These are phyloP conservation scores for Solanum microdontum DNA, from an alignment of 257 asterid genomes.

Conservation along the genomic window DNA sequence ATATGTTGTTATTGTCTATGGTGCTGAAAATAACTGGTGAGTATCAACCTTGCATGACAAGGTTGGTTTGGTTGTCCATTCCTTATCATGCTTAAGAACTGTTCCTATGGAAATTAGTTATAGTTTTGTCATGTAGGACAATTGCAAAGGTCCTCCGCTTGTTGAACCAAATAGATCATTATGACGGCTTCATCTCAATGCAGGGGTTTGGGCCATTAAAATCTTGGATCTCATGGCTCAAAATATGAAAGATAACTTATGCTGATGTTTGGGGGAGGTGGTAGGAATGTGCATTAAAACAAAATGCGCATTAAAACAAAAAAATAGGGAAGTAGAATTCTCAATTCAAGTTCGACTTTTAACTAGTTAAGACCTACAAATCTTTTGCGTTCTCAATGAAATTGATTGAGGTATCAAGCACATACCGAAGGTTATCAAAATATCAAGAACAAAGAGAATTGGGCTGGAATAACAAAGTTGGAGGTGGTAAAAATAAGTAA, in stretches of 20 bases:
- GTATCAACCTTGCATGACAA: background rate
- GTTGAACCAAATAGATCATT: background rate
- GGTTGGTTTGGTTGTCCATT: background rate
- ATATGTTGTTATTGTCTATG: background rate
- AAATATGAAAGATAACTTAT: background rate
- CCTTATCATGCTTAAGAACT: background rate
- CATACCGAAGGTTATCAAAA: background rate
- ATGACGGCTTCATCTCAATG: background rate
- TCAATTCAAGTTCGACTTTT: background rate
- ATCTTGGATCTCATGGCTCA: background rate
- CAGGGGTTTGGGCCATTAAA: background rate
- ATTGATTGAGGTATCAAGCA: background rate
- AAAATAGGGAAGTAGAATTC: background rate
- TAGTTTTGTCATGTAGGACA: background rate
- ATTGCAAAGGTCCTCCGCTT: background rate
- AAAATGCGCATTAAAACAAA: background rate
- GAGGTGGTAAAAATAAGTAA: background rate
- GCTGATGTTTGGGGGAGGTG: background rate
- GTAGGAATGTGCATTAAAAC: background rate
- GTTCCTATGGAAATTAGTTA: background rate
- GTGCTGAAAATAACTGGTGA: background rate
- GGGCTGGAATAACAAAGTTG: background rate
- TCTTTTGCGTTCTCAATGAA: background rate
- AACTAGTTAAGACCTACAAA: background rate
- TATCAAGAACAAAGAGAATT: background rate